phyloP scores from a whole-genome alignment of 2,329 filamentous ascomycete genomes.

The Cladosporium halotolerans region DNA sequence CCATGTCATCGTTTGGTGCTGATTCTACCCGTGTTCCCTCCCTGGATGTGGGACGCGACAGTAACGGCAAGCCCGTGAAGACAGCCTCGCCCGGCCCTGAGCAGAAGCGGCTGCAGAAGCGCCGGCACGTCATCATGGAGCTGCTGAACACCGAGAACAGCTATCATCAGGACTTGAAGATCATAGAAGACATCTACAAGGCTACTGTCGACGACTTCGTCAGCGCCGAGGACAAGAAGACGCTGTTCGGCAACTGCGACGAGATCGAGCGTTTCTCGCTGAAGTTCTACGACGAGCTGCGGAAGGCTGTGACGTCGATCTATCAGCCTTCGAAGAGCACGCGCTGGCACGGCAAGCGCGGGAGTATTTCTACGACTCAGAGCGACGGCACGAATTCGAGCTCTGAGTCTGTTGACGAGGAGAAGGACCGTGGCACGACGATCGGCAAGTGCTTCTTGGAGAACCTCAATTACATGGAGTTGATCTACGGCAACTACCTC shows the following conservation, averaged over 20 bases:
- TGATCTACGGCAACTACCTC: constrained; percentile 59
- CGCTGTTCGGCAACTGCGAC: constrained; percentile 87
- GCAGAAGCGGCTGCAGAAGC: constrained; percentile 68
- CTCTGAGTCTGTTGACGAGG: constrained; percentile 37
- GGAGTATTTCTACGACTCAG: constrained; percentile 40
- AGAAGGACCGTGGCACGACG: constrained; percentile 53
- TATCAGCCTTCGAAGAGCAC: constrained; percentile 61
- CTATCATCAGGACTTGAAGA: constrained; percentile 92
- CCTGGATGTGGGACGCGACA: constrained; percentile 20
- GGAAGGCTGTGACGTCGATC: constrained; percentile 69
- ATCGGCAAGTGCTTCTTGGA: constrained; percentile 55
- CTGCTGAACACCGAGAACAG: constrained; percentile 86
- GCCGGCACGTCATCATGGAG: constrained; percentile 82
- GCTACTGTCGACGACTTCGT: constrained; percentile 74
- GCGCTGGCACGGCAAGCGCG: constrained; percentile 48
- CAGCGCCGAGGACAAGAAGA: constrained; percentile 75
- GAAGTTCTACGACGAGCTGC: constrained; percentile 70
- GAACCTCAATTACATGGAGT: constrained; percentile 54
- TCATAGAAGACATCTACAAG: constrained; percentile 96
- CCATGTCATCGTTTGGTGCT: constrained; percentile 29
- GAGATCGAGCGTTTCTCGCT: constrained; percentile 85
- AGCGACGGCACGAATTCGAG: constrained; percentile 29
- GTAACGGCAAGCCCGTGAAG: constrained; percentile 18
- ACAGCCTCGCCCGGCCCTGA: constrained; percentile 33
- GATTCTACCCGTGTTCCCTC: constrained; percentile 23